Evolutionary conservation across 139 green algal species (phyloP).

Genomic region (Tetraselmis chui): DNA sequence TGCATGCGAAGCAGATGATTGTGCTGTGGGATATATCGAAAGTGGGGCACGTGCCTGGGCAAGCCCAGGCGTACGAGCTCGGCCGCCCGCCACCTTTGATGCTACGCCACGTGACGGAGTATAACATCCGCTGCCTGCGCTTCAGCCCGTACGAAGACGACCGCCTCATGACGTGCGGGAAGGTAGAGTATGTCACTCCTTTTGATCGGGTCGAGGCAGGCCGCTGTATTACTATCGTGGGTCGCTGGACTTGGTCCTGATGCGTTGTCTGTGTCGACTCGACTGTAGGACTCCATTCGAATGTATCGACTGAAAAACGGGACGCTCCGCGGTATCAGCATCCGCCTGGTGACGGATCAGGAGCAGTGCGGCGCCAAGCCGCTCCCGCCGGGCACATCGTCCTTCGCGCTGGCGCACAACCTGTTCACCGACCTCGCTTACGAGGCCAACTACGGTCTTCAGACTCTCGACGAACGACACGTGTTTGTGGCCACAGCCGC

Average conservation of each 20-base stretch:
- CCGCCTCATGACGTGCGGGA: constrained; percentile 58
- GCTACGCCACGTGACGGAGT: constrained; percentile 39
- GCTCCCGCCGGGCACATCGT: constrained; percentile 16
- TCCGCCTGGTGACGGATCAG: constrained; percentile 24
- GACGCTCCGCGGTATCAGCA: constrained; percentile 53
- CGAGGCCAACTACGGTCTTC: constrained; percentile 34
- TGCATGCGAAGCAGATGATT: constrained; percentile 49
- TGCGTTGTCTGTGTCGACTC: no score
- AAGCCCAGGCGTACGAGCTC: neutral
- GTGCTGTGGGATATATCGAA: constrained; percentile 63
- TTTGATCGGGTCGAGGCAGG: no score
- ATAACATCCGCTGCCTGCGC: constrained; percentile 55
- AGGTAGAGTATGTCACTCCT: no score
- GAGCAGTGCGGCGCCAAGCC: constrained; percentile 9
- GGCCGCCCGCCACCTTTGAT: constrained; percentile 23
- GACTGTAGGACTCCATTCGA: constrained; percentile 60
- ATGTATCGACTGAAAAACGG: constrained; percentile 60
- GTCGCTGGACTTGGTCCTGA: no score
- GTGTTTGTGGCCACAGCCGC: constrained; percentile 48
- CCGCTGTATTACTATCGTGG: no score
- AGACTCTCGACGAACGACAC: constrained; percentile 25
- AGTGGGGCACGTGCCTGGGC: constrained; percentile 3
- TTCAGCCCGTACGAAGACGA: constrained; percentile 64
- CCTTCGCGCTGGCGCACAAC: constrained; percentile 35
- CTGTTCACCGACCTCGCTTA: constrained; percentile 79